Percentiles rank a stretch among this genome's conserved stretches.
These are phyloP conservation scores for Phyllostachys edulis DNA, from an alignment of 176 grass and related monocot genomes.

Conservation along the genomic window DNA sequence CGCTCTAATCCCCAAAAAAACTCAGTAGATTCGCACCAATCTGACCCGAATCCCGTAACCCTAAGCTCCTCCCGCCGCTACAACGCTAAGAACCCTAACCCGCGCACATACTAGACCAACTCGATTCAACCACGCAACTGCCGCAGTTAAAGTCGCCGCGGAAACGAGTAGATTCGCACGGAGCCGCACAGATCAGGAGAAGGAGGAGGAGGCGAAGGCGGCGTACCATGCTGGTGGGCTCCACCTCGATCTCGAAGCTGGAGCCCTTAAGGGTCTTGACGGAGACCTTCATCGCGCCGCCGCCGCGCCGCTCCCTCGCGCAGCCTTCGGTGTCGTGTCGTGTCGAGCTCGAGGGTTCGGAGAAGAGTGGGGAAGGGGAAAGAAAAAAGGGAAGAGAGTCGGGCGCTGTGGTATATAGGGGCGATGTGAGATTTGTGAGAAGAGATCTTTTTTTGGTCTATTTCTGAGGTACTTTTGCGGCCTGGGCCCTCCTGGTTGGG, in stretches of 20 bases:
- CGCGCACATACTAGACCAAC: not conserved
- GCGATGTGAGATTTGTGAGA: not conserved
- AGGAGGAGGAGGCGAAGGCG: not conserved
- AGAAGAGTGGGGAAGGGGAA: not conserved
- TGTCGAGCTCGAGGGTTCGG: not conserved
- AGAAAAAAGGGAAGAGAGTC: not conserved
- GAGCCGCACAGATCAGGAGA: not conserved
- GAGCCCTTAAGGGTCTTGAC: conserved; percentile 56
- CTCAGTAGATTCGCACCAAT: not conserved
- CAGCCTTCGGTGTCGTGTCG: not conserved
- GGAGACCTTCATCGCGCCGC: conserved; percentile 48
- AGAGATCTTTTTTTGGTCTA: not conserved
- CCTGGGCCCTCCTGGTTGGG: not conserved
- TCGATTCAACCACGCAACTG: not conserved
- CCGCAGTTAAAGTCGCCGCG: not conserved
- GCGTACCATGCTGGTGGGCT: conserved; percentile 45
- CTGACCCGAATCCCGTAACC: not conserved
- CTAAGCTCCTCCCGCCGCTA: not conserved
- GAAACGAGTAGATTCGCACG: not conserved
- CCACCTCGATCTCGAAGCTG: conserved; percentile 57
- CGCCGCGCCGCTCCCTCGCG: not conserved
- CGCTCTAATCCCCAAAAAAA: not conserved
- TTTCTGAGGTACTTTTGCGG: not conserved
- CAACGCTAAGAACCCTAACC: not conserved
- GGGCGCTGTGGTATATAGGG: not conserved